phyloP scores from a whole-genome alignment of 805 yeast species.

The Suhomyces canberraensis region DNA sequence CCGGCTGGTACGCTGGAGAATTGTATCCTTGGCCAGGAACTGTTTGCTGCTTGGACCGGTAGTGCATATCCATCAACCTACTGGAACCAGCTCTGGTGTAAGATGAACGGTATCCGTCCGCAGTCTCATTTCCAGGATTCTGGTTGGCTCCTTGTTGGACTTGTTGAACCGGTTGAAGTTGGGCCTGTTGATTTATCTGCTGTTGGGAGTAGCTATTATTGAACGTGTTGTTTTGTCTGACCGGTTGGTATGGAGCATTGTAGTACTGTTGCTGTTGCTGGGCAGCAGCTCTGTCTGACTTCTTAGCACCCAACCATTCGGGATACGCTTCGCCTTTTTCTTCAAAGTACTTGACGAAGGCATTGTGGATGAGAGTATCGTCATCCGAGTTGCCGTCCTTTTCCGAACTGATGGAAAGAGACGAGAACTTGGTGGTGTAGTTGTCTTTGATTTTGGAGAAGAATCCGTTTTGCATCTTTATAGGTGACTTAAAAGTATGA shows the following conservation, averaged over 20 bases:
- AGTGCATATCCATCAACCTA: slow-evolving; percentile 38
- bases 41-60: slow-evolving; percentile 37
- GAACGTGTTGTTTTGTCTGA: slow-evolving; percentile 8
- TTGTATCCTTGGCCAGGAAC: slow-evolving; percentile 32
- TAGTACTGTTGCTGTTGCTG: slow-evolving; percentile 9
- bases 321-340: slow-evolving; percentile 33
- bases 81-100: slow-evolving; percentile 32
- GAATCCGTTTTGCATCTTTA: too few relatives aligned
- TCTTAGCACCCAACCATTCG: slow-evolving; percentile 40
- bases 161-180: slow-evolving; percentile 11
- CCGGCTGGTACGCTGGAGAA: slow-evolving; percentile 17
- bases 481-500: too few relatives aligned
- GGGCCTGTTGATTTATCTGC: slow-evolving; percentile 8
- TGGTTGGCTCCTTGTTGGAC: slow-evolving; percentile 6
- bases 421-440: slow-evolving; percentile 36
- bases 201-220: slow-evolving; percentile 9
- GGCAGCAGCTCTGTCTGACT: slow-evolving; percentile 2
- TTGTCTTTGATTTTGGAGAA: slow-evolving; percentile 36
- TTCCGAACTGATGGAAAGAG: slow-evolving; percentile 27
- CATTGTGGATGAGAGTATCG: slow-evolving; percentile 42
- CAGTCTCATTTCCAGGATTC: slow-evolving; percentile 7
- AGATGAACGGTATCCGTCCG: neutral
- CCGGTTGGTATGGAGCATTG: slow-evolving; percentile 13
- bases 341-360: slow-evolving; percentile 40
- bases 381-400: slow-evolving; percentile 37